Base-by-base conservation (phyloP, 768 basidiomycete species). In the Asterophora lycoperdoides region DNA sequence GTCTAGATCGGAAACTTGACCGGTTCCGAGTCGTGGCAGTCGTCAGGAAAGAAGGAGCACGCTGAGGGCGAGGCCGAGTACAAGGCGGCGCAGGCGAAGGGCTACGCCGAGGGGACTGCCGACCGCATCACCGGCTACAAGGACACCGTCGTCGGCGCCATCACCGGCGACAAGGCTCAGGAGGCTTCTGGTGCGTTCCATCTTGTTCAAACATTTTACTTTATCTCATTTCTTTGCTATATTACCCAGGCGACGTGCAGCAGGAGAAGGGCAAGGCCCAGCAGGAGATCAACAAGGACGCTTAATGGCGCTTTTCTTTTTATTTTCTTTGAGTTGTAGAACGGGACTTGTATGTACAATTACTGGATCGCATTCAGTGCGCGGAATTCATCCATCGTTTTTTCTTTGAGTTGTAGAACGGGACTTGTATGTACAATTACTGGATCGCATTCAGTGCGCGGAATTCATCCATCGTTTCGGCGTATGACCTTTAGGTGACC, bases 31-130 rank as follows among this genome's bases (percentile, higher is more conserved):
- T 64, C 72, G 3, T 78, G 75, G 78, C 60, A 70, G 44, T 56
- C 68, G 17, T 70, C 72, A 5, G 80, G 80, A n/a, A 70, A 74
- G 59, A 52, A 76, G 51, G 78, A 80, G 60, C 80, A 80, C 55
- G 71, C 70, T 2, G 58, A 68, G 33, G 79, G 79, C 39, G 77
- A 80, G 59, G 68, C 69, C 13, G 76, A 77, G 60, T 68, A 68
- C 62, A 71, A 73, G 18, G 74, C 76, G 17, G 77, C 77, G 9
- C 69, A 77, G 52, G 72, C 73, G 14, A 66, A 78, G 55, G 74
- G 68, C 2, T 79, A 77, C 56, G 76, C 60, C 11, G 74, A 81
- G 46, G 80, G 78, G 4, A 66, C 70, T 1, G 46, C 44, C 0
- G 76, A 80, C 52, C 71, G 76, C 30, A 10, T 78, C 13, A 51